Base-by-base conservation (phyloP, 2,329 filamentous ascomycete species). In the Penicillium sp. region DNA sequence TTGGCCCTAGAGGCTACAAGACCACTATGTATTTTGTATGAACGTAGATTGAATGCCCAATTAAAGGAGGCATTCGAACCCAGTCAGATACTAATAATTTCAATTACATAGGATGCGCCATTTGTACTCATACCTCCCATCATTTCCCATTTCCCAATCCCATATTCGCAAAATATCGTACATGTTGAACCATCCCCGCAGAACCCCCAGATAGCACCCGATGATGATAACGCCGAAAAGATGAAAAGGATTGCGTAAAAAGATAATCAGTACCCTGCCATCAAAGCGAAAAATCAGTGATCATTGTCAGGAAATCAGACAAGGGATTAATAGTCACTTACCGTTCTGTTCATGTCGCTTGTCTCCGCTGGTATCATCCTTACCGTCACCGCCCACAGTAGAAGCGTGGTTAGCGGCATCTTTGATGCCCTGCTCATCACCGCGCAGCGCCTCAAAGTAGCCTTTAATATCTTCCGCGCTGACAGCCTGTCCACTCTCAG, bases 401-500 rank as follows among this genome's bases (percentile, higher is more conserved):
- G 63, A 71, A 8, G 82, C 83, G 25, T 78, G 79, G 53, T 82
- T 80, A 15, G 82, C 82, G 0, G 87, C 87, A 62, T 86, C 83
- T 65, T 79, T 80, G 55, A 91, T 90, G 0, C 81, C 89, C 65
- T 89, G 79, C 44, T 91, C 90, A 74, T 97, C 94, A 57, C 94
- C 94, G 61, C 94, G 84, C 65, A 99, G 76, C 78, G 94, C 93
- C 50, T 93, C 93, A 82, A 99, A 99, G 73, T 97, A 96, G 2
- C 85, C 85, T 75, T 97, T 99, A 75, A 99, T 94, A 75, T 97
- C 92, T 70, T 99, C 94, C 1, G 93, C 93, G 1, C 91, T 88
- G 23, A 99, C 92, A 0, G 90, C 87, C 73, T 90, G 80, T 1
- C 93, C 93, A 61, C 88, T 95, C 71, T 97, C 91, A 0, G 94